Conservation (phyloP, 164 flowering plant genomes). For the Protea cynaroides region DNA sequence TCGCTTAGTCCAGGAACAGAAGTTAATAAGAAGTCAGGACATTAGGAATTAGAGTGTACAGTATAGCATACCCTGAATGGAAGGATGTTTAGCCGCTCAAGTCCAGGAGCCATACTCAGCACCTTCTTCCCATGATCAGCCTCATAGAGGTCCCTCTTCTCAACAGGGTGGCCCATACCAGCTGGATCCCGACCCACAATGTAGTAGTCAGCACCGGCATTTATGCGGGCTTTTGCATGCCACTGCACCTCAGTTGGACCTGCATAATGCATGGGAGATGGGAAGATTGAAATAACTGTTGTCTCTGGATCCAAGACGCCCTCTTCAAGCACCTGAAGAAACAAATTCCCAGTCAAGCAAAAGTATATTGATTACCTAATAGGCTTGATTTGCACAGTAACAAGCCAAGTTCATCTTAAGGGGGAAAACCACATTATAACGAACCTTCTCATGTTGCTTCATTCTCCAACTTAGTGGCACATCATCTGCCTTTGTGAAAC, state of each 20-base stretch:
- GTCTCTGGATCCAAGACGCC: conserved; percentile 97
- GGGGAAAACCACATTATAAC: no score
- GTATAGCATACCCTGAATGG: conserved; percentile 68
- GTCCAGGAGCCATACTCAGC: conserved; percentile 97
- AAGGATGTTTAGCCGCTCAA: conserved; percentile 82
- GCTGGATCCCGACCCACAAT: conserved; percentile 99
- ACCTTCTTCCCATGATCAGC: conserved; percentile 98
- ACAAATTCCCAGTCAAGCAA: conserved; percentile 4
- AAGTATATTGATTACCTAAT: not conserved
- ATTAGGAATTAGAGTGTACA: not conserved
- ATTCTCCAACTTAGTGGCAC: conserved; percentile 91
- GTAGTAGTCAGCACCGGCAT: conserved; percentile 98
- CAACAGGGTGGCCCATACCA: conserved; percentile 92
- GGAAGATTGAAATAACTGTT: conserved; percentile 89
- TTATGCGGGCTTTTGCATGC: conserved; percentile 97
- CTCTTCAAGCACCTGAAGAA: conserved; percentile 85
- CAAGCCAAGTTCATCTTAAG: not conserved
- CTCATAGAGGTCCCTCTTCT: conserved; percentile 88
- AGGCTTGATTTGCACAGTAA: not conserved
- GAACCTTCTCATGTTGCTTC: conserved; percentile 98
- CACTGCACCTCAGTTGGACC: conserved; percentile 99
- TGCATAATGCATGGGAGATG: conserved; percentile 99
- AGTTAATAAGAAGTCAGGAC: not conserved
- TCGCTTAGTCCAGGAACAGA: not conserved
- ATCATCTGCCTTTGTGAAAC: conserved; percentile 95